phyloP scores from a whole-genome alignment of 75 land plant species.

The Sequoiadendron giganteum region DNA sequence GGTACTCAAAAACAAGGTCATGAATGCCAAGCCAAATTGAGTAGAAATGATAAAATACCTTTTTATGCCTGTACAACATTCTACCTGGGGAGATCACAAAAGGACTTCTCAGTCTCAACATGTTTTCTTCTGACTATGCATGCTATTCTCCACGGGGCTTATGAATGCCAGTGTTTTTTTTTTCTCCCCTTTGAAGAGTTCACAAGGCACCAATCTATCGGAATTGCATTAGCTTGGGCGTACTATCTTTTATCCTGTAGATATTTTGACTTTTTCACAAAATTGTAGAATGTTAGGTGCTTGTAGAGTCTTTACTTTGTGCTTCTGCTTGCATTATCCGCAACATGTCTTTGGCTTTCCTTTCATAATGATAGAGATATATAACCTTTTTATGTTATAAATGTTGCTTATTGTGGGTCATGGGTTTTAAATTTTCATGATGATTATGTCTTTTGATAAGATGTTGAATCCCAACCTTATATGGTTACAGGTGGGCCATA shows the following conservation, averaged over 20 bases:
- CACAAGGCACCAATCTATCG: neutral
- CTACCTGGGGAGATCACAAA: neutral
- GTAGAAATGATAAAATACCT: too few relatives aligned
- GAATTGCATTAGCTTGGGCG: neutral
- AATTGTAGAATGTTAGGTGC: neutral
- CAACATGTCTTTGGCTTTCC: neutral
- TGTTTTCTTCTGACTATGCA: too few relatives aligned
- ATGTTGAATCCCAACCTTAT: neutral
- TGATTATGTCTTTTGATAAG: neutral
- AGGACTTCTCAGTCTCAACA: neutral
- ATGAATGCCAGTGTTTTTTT: neutral
- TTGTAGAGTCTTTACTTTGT: neutral
- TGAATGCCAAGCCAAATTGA: neutral
- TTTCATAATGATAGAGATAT: neutral
- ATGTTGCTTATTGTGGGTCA: neutral
- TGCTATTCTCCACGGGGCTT: neutral
- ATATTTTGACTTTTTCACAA: neutral
- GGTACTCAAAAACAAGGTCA: neutral
- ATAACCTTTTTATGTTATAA: neutral
- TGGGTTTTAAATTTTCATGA: neutral
- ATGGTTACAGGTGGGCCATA: conserved; percentile 37
- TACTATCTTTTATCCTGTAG: neutral
- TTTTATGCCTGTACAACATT: too few relatives aligned
- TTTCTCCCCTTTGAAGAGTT: neutral
- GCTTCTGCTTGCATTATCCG: neutral